A percentile compares a stretch with the other conserved stretches of the same genome.
Conservation (phyloP, 78 protist genomes). For the Speleostelium caveatum region DNA sequence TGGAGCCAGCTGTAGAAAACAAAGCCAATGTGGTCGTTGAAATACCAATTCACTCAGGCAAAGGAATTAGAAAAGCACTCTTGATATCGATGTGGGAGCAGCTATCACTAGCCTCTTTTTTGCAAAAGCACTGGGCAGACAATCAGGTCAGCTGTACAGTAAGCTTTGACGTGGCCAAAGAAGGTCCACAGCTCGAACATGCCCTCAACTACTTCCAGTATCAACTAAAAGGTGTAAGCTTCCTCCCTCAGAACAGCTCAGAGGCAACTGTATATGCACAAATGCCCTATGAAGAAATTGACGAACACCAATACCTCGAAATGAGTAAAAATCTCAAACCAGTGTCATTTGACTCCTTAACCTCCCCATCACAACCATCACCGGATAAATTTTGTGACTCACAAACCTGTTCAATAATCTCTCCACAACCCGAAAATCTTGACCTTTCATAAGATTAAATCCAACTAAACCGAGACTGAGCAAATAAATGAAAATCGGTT, state of each 20-base stretch:
- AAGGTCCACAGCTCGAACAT: constrained; percentile 82
- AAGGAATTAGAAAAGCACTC: constrained; percentile 76
- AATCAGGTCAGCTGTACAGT: constrained; percentile 94
- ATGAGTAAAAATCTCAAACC: constrained; percentile 29
- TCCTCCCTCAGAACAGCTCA: constrained; percentile 48
- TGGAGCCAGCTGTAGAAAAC: constrained; percentile 79
- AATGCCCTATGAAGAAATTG: constrained; percentile 79
- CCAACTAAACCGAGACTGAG: too few species aligned
- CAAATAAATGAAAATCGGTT: too few species aligned
- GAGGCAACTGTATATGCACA: constrained; percentile 8
- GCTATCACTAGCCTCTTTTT: constrained; percentile 90
- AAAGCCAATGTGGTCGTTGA: constrained; percentile 58
- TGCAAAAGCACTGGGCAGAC: constrained; percentile 95
- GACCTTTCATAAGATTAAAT: too few species aligned
- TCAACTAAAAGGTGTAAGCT: constrained; percentile 91
- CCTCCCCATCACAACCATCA: not conserved
- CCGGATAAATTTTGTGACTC: constrained; percentile 82
- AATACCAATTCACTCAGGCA: constrained; percentile 92
- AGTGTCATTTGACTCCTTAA: constrained; percentile 8
- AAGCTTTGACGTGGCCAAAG: constrained; percentile 90
- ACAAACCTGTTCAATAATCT: constrained; percentile 12
- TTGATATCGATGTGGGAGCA: constrained; percentile 94
- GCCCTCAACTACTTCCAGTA: constrained; percentile 94
- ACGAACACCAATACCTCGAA: not conserved
- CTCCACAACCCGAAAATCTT: too few species aligned